Evolutionary conservation across 1,284 basidiomycete species (phyloP), one percentile per base, ranked within the genome.

Genomic region (Mycena citricolor): DNA sequence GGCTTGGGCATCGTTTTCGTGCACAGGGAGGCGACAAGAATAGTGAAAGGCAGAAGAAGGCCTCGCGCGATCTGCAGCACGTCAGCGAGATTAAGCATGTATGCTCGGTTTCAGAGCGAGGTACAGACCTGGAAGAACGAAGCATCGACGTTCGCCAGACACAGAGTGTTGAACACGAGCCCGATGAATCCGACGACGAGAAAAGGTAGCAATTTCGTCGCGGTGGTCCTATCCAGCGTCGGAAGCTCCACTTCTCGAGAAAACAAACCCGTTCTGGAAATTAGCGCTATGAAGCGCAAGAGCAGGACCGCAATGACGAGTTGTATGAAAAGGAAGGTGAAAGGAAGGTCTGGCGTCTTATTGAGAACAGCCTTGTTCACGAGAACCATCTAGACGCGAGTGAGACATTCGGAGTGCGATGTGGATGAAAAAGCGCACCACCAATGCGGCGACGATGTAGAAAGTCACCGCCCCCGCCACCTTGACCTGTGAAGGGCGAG

Each of bases 81-180:
- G 6, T 11, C 24, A 13, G 24, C 19, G 23, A 11, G 22, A 24
- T 11, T 7, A 38, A 38, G n/a, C n/a, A n/a, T n/a, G n/a, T n/a
- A n/a, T n/a, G n/a, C n/a, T n/a, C n/a, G n/a, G n/a, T n/a, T 8
- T 17, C 23, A 11, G 36, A 26, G 14, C 20, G 22, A 38, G 11
- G 20, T 33, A 10, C 16, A 25, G 5, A 30, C 38, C 16, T 39
- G 38, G 28, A 39, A 39, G 26, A 39, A 39, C 5, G 36, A 19
- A 7, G 36, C 36, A 26, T 39, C 36, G 11, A 39, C 25, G 6
- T 29, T 39, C 13, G 38, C 38, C 13, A 39, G 28, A 16, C 38
- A 39, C 7, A 39, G 38, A 5, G 38, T 39, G 38, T 39, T 39
- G 38, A 39, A 39, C 13, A 39, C 38, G 12, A 39, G 16, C 20